Conservation (phyloP, 2,329 filamentous ascomycete species). For the Aplosporella prunicola region DNA sequence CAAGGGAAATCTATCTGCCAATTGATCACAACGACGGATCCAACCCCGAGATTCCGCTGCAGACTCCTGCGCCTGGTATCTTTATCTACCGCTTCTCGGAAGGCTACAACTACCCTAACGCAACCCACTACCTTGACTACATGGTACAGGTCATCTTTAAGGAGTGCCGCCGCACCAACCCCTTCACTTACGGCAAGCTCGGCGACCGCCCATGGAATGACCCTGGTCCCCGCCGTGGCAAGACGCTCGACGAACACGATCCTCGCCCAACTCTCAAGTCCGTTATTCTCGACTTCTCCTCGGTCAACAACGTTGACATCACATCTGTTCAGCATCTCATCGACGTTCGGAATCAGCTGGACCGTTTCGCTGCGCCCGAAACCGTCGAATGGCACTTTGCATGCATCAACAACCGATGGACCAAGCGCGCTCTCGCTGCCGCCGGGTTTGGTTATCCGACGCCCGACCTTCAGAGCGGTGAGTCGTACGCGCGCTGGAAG, state of each 20-base stretch:
- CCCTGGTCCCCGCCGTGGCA: constrained; percentile 59
- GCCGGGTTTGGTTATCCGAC: constrained; percentile 84
- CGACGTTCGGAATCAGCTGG: constrained; percentile 88
- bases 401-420: constrained; percentile 90
- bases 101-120: constrained; percentile 94
- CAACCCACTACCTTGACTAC: constrained; percentile 77
- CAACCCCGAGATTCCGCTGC: constrained; percentile 72
- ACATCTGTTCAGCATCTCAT: constrained; percentile 89
- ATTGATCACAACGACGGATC: constrained; percentile 81
- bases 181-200: constrained; percentile 48
- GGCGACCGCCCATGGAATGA: constrained; percentile 82
- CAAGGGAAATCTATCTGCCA: constrained; percentile 77
- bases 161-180: constrained; percentile 67
- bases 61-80: constrained; percentile 77
- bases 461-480: constrained; percentile 38
- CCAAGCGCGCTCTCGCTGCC: constrained; percentile 76
- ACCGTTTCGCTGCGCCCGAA: constrained; percentile 70
- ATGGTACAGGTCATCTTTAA: constrained; percentile 35
- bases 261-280: constrained; percentile 66
- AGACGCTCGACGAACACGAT: constrained; percentile 39
- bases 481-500: constrained; percentile 64
- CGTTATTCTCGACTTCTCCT: constrained; percentile 87
- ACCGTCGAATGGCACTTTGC: constrained; percentile 92
- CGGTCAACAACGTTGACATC: constrained; percentile 88
- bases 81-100: constrained; percentile 96